Percentiles rank a stretch among this genome's conserved stretches.
These are phyloP conservation scores for Aspergillus caelatus DNA, from an alignment of 2,329 filamentous ascomycete genomes.

Conservation along the genomic window DNA sequence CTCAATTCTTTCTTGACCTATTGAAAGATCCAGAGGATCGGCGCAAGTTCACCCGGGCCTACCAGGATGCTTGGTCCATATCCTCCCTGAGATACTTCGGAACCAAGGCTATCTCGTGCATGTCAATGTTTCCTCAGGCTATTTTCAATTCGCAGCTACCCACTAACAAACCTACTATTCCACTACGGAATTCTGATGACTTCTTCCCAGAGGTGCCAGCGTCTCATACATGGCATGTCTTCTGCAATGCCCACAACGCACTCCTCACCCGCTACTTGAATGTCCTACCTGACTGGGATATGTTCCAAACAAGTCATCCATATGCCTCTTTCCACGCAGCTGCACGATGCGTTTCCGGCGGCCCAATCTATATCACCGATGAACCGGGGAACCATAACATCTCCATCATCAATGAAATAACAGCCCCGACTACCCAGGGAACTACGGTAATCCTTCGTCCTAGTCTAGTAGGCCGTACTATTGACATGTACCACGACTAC, in stretches of 20 bases:
- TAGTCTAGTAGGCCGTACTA: conserved; percentile 70
- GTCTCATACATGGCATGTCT: conserved; percentile 93
- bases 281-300: conserved; percentile 80
- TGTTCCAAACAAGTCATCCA: conserved; percentile 69
- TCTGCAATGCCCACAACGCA: conserved; percentile 87
- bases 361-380: conserved; percentile 94
- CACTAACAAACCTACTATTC: conserved; percentile 70
- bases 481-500: conserved; percentile 75
- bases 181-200: conserved; percentile 83
- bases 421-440: conserved; percentile 69
- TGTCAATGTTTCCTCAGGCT: conserved; percentile 86
- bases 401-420: conserved; percentile 77
- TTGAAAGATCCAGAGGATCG: conserved; percentile 70
- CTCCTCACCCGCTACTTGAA: conserved; percentile 84
- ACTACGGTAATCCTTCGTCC: conserved; percentile 82
- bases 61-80: conserved; percentile 84
- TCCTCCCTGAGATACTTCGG: conserved; percentile 77
- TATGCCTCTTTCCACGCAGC: conserved; percentile 88
- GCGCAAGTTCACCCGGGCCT: conserved; percentile 70
- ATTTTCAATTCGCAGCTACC: conserved; percentile 84
- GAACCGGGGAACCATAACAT: conserved; percentile 79
- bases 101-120: conserved; percentile 82
- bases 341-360: conserved; percentile 84
- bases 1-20: conserved; percentile 84
- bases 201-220: conserved; percentile 83